These are phyloP conservation scores for Ceratocystis cubensis DNA, from an alignment of 2,329 filamentous ascomycete genomes.

Conservation along the genomic window DNA sequence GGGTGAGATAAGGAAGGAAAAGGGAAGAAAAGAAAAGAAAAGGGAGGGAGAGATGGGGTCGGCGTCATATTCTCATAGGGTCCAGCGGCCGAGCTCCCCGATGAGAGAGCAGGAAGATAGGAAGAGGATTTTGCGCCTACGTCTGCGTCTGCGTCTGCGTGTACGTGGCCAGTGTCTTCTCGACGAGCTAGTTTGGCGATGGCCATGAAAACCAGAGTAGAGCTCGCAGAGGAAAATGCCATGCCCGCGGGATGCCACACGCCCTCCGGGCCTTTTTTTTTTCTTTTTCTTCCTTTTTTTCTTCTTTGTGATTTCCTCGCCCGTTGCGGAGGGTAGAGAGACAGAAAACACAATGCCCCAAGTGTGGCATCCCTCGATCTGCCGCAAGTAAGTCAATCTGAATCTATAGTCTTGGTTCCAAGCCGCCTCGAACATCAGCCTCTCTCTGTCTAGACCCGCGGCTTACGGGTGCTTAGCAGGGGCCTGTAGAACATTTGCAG, in stretches of 20 bases:
- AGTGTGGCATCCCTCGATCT: not conserved
- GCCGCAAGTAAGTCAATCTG: not conserved
- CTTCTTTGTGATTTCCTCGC: not conserved
- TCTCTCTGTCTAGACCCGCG: not conserved
- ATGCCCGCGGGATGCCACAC: not conserved
- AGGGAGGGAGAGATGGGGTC: not conserved
- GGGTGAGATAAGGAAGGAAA: not conserved
- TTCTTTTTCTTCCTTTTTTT: not conserved
- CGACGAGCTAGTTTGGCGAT: too few species aligned
- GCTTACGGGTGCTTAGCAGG: not conserved
- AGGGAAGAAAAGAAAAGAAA: not conserved
- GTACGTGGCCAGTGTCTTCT: too few species aligned
- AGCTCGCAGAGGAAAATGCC: too few species aligned
- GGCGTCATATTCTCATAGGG: not conserved
- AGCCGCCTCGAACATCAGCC: not conserved
- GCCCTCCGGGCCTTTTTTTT: not conserved
- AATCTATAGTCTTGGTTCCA: not conserved
- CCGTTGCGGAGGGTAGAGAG: not conserved
- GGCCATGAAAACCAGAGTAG: too few species aligned
- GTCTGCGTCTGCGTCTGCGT: too few species aligned
- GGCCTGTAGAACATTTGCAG: constrained; percentile 1
- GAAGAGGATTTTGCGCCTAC: not conserved
- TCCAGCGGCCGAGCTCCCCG: not conserved
- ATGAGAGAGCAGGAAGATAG: not conserved
- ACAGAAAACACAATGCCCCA: not conserved